A percentile compares a stretch with the other conserved stretches of the same genome.
Conservation (phyloP, 1,284 basidiomycete genomes). For the Mycena citricolor region DNA sequence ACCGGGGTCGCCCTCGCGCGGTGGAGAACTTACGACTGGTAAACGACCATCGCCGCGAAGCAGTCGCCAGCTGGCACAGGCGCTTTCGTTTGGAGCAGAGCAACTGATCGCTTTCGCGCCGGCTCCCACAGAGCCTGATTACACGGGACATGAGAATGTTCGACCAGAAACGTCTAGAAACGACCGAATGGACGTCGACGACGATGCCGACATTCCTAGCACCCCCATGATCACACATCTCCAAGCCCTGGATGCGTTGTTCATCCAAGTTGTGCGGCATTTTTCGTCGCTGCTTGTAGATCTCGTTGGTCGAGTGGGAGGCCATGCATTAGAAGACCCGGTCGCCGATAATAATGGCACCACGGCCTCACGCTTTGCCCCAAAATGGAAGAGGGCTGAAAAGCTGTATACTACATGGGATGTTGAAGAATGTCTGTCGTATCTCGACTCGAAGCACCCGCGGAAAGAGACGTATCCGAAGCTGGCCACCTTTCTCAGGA, state of each 20-base stretch:
- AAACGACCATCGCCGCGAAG: too few species aligned
- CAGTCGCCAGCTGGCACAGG: constrained; percentile 43
- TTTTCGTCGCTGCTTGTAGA: constrained; percentile 60
- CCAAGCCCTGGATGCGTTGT: constrained; percentile 64
- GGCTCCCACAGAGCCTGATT: constrained; percentile 8
- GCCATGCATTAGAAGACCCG: constrained; percentile 37
- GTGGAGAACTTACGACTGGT: constrained; percentile 22
- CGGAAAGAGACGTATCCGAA: constrained; percentile 42
- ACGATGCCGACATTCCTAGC: constrained; percentile 36
- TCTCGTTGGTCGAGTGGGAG: constrained; percentile 55
- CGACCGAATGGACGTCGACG: constrained; percentile 63
- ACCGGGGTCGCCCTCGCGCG: constrained; percentile 13
- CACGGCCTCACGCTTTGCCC: constrained; percentile 54
- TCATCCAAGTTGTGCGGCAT: constrained; percentile 66
- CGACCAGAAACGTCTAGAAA: constrained; percentile 39
- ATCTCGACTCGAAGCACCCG: constrained; percentile 41
- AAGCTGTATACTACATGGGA: constrained; percentile 52
- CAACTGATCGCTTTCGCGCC: constrained; percentile 13
- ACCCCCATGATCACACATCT: constrained; percentile 39
- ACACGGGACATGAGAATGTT: constrained; percentile 20
- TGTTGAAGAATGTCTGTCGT: constrained; percentile 54
- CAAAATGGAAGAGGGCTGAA: constrained; percentile 39
- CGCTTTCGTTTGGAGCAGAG: constrained; percentile 40
- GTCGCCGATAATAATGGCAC: constrained; percentile 29
- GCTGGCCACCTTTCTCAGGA: constrained; percentile 50